Conservation (phyloP, 768 basidiomycete species). For the Dentipellis fragilis region DNA sequence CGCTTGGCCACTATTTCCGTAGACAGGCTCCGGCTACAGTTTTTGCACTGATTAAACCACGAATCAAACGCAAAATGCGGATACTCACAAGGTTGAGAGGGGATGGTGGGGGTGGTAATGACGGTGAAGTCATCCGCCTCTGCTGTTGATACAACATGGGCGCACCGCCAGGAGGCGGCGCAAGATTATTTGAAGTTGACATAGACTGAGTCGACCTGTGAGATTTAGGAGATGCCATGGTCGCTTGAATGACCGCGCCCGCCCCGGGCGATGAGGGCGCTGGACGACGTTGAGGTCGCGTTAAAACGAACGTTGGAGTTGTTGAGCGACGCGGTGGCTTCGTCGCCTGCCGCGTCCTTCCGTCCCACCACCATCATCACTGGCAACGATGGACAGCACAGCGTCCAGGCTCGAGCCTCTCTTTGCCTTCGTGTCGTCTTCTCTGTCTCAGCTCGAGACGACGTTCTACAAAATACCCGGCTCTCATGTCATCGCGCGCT, state of each 20-base stretch:
- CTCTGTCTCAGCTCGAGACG: constrained; percentile 47
- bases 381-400: constrained; percentile 25
- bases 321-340: background rate
- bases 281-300: background rate
- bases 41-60: constrained; percentile 1
- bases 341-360: background rate
- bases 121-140: constrained; percentile 27
- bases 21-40: constrained; percentile 34
- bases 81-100: constrained; percentile 30
- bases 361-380: background rate
- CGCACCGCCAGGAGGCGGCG: constrained; percentile 14
- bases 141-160: constrained; percentile 17
- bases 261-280: background rate
- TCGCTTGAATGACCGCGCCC: constrained; percentile 10
- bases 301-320: constrained; percentile 10
- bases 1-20: constrained; percentile 20
- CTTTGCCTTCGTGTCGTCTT: constrained; percentile 55
- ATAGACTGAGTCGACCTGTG: constrained; percentile 17
- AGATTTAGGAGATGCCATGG: constrained; percentile 20
- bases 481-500: constrained; percentile 76
- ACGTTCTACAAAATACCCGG: constrained; percentile 72
- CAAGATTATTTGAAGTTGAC: constrained; percentile 17
- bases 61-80: constrained; percentile 5
- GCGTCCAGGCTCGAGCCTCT: constrained; percentile 36
- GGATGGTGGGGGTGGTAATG: constrained; percentile 25